Percentiles rank a stretch among this genome's conserved stretches.
Evolutionary conservation across 2,329 filamentous ascomycete species (phyloP).

Genomic region (Cordyceps cicadae): DNA sequence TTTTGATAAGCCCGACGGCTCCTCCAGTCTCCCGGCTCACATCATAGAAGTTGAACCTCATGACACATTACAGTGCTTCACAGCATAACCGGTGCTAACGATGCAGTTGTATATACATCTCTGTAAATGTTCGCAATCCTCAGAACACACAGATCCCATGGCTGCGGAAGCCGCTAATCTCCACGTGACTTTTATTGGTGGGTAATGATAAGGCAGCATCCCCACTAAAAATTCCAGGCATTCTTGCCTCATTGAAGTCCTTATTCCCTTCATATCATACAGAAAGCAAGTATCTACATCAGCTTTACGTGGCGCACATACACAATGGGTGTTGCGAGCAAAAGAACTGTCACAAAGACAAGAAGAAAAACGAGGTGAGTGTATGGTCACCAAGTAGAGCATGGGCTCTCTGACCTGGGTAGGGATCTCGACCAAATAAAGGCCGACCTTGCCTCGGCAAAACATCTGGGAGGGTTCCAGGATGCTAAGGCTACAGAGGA

Average conservation of each 20-base stretch:
- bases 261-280: too few relatives aligned
- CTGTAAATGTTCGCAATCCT: too few relatives aligned
- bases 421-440: conserved; percentile 93
- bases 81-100: too few relatives aligned
- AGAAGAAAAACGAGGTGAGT: conserved; percentile 59
- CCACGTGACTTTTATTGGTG: too few relatives aligned
- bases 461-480: conserved; percentile 73
- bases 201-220: neutral
- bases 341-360: conserved; percentile 64
- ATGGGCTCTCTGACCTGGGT: conserved; percentile 11
- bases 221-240: neutral
- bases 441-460: conserved; percentile 67
- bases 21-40: too few relatives aligned
- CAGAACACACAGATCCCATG: too few relatives aligned
- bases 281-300: neutral
- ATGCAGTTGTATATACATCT: too few relatives aligned
- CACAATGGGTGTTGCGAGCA: conserved; percentile 61
- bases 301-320: neutral
- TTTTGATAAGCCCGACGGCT: too few relatives aligned
- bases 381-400: neutral
- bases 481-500: conserved; percentile 75
- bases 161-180: neutral
- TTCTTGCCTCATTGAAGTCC: neutral
- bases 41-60: too few relatives aligned
- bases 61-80: too few relatives aligned